phyloP scores from a whole-genome alignment of 2,329 filamentous ascomycete species.

The Claviceps quebecensis region DNA sequence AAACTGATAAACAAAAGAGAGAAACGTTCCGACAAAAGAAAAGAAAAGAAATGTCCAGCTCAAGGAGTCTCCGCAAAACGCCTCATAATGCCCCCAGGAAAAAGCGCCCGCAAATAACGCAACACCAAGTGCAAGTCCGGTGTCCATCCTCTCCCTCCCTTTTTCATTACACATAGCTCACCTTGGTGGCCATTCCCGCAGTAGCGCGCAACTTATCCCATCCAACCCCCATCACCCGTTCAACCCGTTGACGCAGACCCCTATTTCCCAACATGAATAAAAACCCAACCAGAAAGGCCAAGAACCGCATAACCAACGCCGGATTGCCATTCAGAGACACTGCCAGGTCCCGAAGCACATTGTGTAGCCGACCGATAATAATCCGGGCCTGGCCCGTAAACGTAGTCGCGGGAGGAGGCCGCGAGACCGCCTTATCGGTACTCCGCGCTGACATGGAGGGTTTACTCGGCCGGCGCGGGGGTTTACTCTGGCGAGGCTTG shows the following conservation, averaged over 20 bases:
- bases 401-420: constrained; percentile 21
- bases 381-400: constrained; percentile 35
- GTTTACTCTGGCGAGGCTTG: constrained; percentile 18
- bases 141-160: too few relatives aligned
- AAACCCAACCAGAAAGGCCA: constrained; percentile 71
- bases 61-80: too few relatives aligned
- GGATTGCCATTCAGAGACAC: constrained; percentile 41
- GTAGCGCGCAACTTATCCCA: constrained; percentile 77
- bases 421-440: constrained; percentile 15
- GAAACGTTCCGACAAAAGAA: background rate
- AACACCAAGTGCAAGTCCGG: too few relatives aligned
- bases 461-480: constrained; percentile 14
- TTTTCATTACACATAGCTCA: constrained; percentile 67
- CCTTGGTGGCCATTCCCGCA: constrained; percentile 91
- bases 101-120: too few relatives aligned
- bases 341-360: constrained; percentile 36
- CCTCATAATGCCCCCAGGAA: background rate
- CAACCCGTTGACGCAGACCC: constrained; percentile 61
- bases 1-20: background rate
- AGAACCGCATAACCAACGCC: constrained; percentile 40
- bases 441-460: constrained; percentile 14
- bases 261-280: constrained; percentile 61
- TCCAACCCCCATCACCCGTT: constrained; percentile 50
- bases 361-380: constrained; percentile 37
- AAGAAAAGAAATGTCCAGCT: background rate